Base-by-base conservation (phyloP, 345 rosid genomes). In the Hirschfeldia incana region DNA sequence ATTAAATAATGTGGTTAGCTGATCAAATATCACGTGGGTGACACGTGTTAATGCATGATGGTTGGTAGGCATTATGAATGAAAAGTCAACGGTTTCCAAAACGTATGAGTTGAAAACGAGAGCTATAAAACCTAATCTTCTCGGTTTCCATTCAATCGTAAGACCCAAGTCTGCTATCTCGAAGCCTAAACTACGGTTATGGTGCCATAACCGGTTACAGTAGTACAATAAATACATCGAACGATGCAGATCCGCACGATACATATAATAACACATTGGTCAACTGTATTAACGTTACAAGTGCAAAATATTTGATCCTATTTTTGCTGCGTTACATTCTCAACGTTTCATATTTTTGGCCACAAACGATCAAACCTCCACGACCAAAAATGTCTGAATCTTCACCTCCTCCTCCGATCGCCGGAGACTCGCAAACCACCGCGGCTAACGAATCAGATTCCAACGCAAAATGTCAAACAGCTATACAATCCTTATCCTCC, bases 401-500 rank as follows among this genome's bases (percentile, higher is more conserved):
- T 53, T 72, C 83, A 3, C 62, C 83, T 0, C 1, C 83, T 13
- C 51, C 67, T 1, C 0, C 75, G 1, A 75, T 33, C 74, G 12
- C 29, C 32, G 11, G 2, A 29, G 71, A 59, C 42, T 73, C 80
- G 28, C 15, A 70, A 58, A 21, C 57, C 49, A n/a, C 63, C 71
- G 27, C 29, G 4, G 12, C 72, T 13, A 37, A 26, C 10, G 78
- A 74, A 49, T 39, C 80, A 0, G 70, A 75, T 29, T 67, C 86
- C 44, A 8, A 67, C 28, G 30, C 84, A 6, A 84, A 76, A 73
- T 76, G 82, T 57, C 84, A 60, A 46, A 42, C 78, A 7, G 86
- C 93, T 9, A 82, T 89, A 12, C 74, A 74, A 42, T 78, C 91
- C 32, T 86, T 91, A 37, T 62, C 88, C 6, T 21, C 91, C 32